Percentiles rank a stretch among this genome's conserved stretches.
phyloP scores from a whole-genome alignment of 1,139 yeast genomes.

The Lodderomyces jiufengensis region DNA sequence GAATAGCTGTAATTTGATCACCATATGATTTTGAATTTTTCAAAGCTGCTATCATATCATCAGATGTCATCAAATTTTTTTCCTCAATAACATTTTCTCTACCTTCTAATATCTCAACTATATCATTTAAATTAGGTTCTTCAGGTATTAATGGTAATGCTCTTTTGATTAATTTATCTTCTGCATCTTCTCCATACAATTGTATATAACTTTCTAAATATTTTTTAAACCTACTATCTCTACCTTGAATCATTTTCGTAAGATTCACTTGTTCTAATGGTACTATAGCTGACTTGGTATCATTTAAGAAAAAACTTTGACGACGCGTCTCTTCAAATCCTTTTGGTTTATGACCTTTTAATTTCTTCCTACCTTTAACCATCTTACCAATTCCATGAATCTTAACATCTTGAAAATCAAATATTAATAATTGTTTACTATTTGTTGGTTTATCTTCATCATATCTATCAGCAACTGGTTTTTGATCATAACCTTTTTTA shows the following conservation, averaged over 20 bases:
- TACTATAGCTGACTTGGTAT: conserved; percentile 20
- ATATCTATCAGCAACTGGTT: conserved; percentile 30
- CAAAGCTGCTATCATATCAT: conserved; percentile 45
- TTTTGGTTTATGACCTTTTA: conserved; percentile 9
- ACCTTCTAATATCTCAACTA: conserved; percentile 40
- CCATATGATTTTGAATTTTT: conserved; percentile 47
- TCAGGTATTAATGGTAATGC: conserved; percentile 46
- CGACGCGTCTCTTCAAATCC: conserved; percentile 10
- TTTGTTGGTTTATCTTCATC: conserved; percentile 24
- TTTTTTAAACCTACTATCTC: conserved; percentile 51
- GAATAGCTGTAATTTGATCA: conserved; percentile 47
- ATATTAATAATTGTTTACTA: conserved; percentile 53
- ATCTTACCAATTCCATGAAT: conserved; percentile 37
- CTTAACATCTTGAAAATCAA: conserved; percentile 75
- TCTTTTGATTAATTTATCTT: conserved; percentile 26
- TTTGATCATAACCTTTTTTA: conserved; percentile 44
- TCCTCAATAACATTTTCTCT: conserved; percentile 5
- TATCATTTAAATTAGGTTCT: conserved; percentile 28
- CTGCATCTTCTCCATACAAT: conserved; percentile 23
- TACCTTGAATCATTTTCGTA: conserved; percentile 54
- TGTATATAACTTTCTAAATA: conserved; percentile 13
- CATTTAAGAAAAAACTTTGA: conserved; percentile 26
- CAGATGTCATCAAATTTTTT: conserved; percentile 20
- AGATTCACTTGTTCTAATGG: conserved; percentile 36
- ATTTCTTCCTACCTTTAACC: conserved; percentile 21